Evolutionary conservation across 2,329 filamentous ascomycete species (phyloP), one percentile per base, ranked within the genome.

Genomic region (Xylogone sp.): DNA sequence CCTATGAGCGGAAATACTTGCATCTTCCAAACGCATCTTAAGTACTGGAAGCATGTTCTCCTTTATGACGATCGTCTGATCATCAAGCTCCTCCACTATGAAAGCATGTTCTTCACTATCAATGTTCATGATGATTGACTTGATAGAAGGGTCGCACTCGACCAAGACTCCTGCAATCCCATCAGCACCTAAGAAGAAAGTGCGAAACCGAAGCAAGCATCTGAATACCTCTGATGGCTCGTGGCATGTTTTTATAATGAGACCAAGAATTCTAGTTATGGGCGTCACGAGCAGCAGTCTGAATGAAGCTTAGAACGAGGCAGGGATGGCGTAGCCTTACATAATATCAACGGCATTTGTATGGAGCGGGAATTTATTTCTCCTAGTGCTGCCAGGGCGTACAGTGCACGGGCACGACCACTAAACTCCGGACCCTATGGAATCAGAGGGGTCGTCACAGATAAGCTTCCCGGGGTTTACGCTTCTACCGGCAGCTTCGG

Each of bases 131-230:
- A 93, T 86, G 74, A 92, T 90, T 56, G 88, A 87, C 71, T 91
- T 92, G 77, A 93, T 91, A 43, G 87, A 89, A n/a, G 88, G 86
- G 66, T 93, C 88, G 70, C 87, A 90, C 69, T 90, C 83, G 69
- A 93, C 83, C 57, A 93, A 78, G 22, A 89, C 84, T 56, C 88
- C 88, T 77, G 54, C 2, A 24, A 18, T 42, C 21, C 27, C 19
- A 20, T 51, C 44, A 49, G 46, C 10, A 22, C n/a, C 20, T 22
- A n/a, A 27, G 13, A 20, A 21, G 39, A 34, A 31, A 12, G n/a
- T n/a, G n/a, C 20, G 3, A n/a, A n/a, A n/a, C 20, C n/a, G 16
- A 31, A 10, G 9, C 31, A 22, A 20, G 42, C 16, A 10, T n/a
- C 16, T 42, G 52, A 66, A 49, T 62, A 80, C 79, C 79, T 75